Conservation (phyloP, 345 rosid genomes). For the Barbarea vulgaris region DNA sequence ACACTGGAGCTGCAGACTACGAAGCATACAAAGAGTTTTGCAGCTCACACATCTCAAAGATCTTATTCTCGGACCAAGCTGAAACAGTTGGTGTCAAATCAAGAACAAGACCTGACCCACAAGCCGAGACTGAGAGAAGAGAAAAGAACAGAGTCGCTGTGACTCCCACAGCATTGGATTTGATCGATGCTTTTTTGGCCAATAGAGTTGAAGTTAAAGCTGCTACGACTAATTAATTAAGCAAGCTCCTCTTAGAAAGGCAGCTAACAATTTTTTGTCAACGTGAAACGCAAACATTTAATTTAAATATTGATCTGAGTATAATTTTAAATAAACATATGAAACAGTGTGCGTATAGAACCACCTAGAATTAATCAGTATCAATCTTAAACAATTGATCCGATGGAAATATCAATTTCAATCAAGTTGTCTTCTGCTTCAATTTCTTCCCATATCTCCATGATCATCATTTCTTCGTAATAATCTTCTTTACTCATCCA, state of each 20-base stretch:
- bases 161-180: constrained; percentile 32
- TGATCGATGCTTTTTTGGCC: constrained; percentile 43
- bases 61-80: constrained; percentile 80
- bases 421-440: constrained; percentile 72
- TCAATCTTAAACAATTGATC: constrained; percentile 48
- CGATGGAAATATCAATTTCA: constrained; percentile 73
- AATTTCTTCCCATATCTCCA: constrained; percentile 53
- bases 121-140: constrained; percentile 28
- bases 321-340: neutral
- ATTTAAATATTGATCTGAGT: no score
- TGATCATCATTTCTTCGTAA: constrained; percentile 31
- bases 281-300: neutral
- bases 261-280: neutral
- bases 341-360: neutral
- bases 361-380: neutral
- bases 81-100: constrained; percentile 62
- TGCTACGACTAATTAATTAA: constrained; percentile 22
- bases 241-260: neutral
- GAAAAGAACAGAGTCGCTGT: constrained; percentile 30
- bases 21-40: constrained; percentile 88
- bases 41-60: constrained; percentile 64
- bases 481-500: constrained; percentile 42
- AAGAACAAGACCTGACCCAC: constrained; percentile 25
- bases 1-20: constrained; percentile 67
- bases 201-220: constrained; percentile 23